Percentiles rank a stretch among this genome's conserved stretches.
Conservation (phyloP, 257 asterid species). For the Nicotiana noctiflora region DNA sequence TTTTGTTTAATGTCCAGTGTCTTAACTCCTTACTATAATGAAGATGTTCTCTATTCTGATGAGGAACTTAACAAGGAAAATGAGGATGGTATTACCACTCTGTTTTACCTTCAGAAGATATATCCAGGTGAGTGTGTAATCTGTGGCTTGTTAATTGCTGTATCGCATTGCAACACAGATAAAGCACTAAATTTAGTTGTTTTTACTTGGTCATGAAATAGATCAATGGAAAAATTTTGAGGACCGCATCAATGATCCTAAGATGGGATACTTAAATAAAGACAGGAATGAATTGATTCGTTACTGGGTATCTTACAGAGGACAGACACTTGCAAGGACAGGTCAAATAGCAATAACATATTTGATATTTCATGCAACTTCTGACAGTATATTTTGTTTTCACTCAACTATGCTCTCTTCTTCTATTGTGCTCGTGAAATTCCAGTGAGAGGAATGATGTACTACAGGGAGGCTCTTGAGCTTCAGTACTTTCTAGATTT, state of each 20-base stretch:
- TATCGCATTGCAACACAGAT: background rate
- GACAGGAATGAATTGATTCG: constrained; percentile 62
- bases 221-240: constrained; percentile 89
- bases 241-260: constrained; percentile 63
- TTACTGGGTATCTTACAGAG: constrained; percentile 95
- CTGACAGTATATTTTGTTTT: background rate
- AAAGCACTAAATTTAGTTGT: background rate
- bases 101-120: constrained; percentile 86
- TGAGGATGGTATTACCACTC: constrained; percentile 88
- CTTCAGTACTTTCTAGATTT: constrained; percentile 93
- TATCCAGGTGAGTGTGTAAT: constrained; percentile 73
- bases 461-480: constrained; percentile 82
- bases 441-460: constrained; percentile 98
- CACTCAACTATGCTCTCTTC: background rate
- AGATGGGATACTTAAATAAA: constrained; percentile 28
- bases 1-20: constrained; percentile 43
- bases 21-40: constrained; percentile 88
- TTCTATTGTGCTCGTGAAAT: constrained; percentile 7
- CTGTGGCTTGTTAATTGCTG: background rate
- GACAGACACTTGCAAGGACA: constrained; percentile 97
- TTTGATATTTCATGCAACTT: constrained; percentile 4
- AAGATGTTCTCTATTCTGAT: constrained; percentile 85
- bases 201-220: constrained; percentile 20
- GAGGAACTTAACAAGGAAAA: constrained; percentile 85
- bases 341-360: constrained; percentile 33